phyloP scores from a whole-genome alignment of 1,284 basidiomycete genomes.

The Pseudozyma hubeiensis region DNA sequence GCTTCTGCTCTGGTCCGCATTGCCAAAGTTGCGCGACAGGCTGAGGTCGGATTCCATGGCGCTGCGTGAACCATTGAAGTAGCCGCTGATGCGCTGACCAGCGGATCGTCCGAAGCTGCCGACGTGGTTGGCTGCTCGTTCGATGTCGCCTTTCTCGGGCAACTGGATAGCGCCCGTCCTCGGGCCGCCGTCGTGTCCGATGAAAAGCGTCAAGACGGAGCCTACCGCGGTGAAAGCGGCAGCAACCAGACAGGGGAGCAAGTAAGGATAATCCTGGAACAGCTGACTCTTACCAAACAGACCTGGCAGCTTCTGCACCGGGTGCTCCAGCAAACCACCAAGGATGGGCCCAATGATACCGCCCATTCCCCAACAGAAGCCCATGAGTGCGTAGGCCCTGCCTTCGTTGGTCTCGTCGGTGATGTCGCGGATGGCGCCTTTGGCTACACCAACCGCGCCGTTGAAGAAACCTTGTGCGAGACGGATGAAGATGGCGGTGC shows the following conservation, averaged over 20 bases:
- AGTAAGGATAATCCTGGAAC: conserved; percentile 86
- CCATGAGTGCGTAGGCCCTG: conserved; percentile 90
- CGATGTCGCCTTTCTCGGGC: conserved; percentile 55
- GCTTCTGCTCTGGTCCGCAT: conserved; percentile 7
- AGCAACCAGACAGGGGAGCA: conserved; percentile 83
- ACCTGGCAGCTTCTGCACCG: conserved; percentile 84
- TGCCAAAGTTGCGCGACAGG: conserved; percentile 32
- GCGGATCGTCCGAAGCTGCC: conserved; percentile 57
- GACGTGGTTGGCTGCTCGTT: conserved; percentile 41
- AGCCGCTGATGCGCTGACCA: conserved; percentile 60
- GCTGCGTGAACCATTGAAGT: conserved; percentile 45
- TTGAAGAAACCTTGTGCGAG: conserved; percentile 94
- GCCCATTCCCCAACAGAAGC: conserved; percentile 96
- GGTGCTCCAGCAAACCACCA: conserved; percentile 74
- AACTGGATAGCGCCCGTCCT: conserved; percentile 59
- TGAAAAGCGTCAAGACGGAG: conserved; percentile 85
- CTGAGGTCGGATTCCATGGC: conserved; percentile 41
- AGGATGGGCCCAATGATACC: conserved; percentile 80
- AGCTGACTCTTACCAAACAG: conserved; percentile 75
- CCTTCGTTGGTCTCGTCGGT: conserved; percentile 92
- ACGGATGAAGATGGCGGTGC: conserved; percentile 84
- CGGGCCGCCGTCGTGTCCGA: conserved; percentile 80
- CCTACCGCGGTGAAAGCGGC: conserved; percentile 73
- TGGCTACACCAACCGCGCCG: conserved; percentile 89
- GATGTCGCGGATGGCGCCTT: conserved; percentile 84